Conservation (phyloP, 2,329 filamentous ascomycete species). For the Diaporthe aspalathi region DNA sequence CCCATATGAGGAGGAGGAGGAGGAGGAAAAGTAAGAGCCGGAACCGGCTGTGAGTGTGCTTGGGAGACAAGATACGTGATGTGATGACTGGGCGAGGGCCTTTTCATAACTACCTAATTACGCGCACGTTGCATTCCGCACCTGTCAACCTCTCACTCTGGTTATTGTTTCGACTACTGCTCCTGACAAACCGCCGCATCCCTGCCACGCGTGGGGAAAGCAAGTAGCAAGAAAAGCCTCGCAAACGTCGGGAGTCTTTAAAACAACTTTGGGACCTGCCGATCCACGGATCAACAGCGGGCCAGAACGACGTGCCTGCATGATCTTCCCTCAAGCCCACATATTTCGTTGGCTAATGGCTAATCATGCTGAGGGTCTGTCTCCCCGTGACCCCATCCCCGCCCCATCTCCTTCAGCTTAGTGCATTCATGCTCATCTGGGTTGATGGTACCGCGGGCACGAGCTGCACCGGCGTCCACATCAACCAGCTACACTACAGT, state of each 20-base stretch:
- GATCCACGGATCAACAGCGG: slow-evolving; percentile 23
- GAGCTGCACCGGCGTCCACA: neutral
- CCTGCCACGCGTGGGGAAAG: slow-evolving; percentile 1
- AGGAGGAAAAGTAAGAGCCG: neutral
- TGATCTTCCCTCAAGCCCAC: slow-evolving; percentile 16
- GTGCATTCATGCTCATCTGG: neutral
- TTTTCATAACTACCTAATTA: neutral
- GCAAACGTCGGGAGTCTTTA: too few species aligned
- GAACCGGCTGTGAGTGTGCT: too few species aligned
- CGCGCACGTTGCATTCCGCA: slow-evolving; percentile 20
- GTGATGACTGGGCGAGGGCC: neutral
- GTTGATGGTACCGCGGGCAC: neutral
- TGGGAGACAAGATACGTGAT: neutral
- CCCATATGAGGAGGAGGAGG: neutral
- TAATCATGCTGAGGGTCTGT: slow-evolving; percentile 11
- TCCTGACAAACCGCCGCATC: slow-evolving; percentile 2
- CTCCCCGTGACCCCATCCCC: neutral
- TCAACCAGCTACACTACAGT: neutral
- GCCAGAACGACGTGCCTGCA: slow-evolving; percentile 16
- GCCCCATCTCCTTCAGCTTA: neutral
- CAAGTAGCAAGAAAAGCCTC: too few species aligned
- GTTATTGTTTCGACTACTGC: slow-evolving; percentile 10
- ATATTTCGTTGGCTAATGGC: slow-evolving; percentile 23
- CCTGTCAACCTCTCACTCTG: neutral
- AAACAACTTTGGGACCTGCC: neutral